A percentile compares a stretch with the other conserved stretches of the same genome.
These are phyloP conservation scores for Pythium brachiatum DNA, from an alignment of 352 stramenopile genomes.

Conservation along the genomic window DNA sequence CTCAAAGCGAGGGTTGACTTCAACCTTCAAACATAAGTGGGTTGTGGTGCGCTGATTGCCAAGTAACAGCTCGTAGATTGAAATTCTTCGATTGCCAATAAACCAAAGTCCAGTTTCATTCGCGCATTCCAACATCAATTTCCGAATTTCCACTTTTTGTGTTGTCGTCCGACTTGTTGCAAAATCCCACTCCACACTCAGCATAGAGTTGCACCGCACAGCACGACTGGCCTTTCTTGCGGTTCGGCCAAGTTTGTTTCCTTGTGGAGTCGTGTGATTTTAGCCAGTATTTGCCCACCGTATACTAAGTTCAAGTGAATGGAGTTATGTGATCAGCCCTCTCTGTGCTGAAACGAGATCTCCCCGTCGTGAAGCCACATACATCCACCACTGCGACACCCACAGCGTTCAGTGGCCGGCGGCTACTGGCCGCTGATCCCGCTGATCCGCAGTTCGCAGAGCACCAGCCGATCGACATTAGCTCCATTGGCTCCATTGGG, in stretches of 20 bases:
- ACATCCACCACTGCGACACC: background rate
- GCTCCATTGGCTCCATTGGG: too few relatives aligned
- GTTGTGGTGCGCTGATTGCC: too few relatives aligned
- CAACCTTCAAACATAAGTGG: too few relatives aligned
- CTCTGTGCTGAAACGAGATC: background rate
- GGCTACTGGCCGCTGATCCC: constrained; percentile 1
- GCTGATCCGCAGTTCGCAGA: constrained; percentile 2
- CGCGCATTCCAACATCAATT: background rate
- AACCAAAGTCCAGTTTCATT: background rate
- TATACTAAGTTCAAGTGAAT: constrained; percentile 16
- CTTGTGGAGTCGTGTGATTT: background rate
- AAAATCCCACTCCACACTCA: background rate
- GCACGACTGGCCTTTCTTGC: background rate
- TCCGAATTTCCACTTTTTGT: background rate
- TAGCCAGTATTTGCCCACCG: background rate
- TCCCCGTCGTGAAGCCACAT: background rate
- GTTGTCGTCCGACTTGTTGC: background rate
- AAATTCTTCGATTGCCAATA: too few relatives aligned
- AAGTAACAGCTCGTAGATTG: too few relatives aligned
- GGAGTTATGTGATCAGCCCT: constrained; percentile 18
- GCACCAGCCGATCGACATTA: background rate
- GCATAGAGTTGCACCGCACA: background rate
- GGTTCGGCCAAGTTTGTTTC: background rate
- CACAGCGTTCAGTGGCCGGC: background rate
- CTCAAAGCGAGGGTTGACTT: too few relatives aligned